Evolutionary conservation across 2,329 filamentous ascomycete species (phyloP).

Genomic region (Trichophyton schoenleinii): DNA sequence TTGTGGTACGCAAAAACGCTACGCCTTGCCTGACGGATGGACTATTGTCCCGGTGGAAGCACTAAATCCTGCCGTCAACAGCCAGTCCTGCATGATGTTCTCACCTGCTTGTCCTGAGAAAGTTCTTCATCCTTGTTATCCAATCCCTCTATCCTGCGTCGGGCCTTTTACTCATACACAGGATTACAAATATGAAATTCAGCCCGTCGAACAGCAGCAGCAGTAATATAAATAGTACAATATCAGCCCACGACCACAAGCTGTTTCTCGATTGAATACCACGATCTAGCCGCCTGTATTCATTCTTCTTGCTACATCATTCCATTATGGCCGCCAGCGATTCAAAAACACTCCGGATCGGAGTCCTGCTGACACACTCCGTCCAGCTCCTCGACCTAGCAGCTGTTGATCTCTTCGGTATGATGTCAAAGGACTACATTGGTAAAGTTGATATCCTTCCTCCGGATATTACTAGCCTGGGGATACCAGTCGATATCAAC

Average conservation of each 20-base stretch:
- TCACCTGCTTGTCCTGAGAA: background rate
- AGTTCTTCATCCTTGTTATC: background rate
- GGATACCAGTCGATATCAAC: slow-evolving; percentile 4
- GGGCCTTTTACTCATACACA: background rate
- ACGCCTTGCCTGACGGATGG: background rate
- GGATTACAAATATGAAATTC: background rate
- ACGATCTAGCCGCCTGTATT: no score
- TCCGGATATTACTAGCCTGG: background rate
- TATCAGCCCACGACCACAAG: background rate
- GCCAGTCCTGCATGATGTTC: background rate
- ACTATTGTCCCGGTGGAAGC: background rate
- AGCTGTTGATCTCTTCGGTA: slow-evolving; percentile 28
- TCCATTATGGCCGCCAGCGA: slow-evolving; percentile 1
- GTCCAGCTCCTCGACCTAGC: slow-evolving; percentile 31
- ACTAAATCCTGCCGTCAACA: background rate
- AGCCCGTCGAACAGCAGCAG: background rate
- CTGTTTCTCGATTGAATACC: background rate
- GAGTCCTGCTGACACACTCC: slow-evolving; percentile 25
- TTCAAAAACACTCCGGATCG: slow-evolving; percentile 18
- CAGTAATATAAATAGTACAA: background rate
- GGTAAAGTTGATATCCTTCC: slow-evolving; percentile 21
- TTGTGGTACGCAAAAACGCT: no score
- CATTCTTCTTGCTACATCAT: background rate
- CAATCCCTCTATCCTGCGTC: background rate
- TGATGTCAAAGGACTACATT: slow-evolving; percentile 24